Evolutionary conservation across 306 rosid species (phyloP), one percentile per base, ranked within the genome.

Genomic region (Chamaecrista fasciculata): DNA sequence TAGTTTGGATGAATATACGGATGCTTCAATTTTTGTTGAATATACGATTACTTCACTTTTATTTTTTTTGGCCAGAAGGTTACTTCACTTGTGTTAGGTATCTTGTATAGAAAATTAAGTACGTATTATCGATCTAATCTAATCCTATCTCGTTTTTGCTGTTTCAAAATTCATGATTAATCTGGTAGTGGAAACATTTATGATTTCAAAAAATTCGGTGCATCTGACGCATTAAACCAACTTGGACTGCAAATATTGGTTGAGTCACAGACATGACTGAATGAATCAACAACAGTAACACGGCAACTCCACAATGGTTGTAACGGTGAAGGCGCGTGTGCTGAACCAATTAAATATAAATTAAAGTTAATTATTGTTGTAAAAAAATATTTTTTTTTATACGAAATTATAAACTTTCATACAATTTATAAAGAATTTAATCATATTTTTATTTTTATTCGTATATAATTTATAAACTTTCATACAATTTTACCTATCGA

Each of bases 211-310:
- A 28, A 24, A 1, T 42, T 57, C 0, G 62, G 73, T 34, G 53
- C 25, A 40, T 67, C 55, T 57, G 55, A 75, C 69, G 68, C 79
- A 16, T 37, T n/a, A 50, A 2, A 50, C 10, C 25, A 10, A 36
- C 47, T 49, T 25, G 64, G 46, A 5, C 11, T 11, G 25, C 25
- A 47, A 21, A 34, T 25, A 37, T 9, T 37, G 63, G 69, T 20
- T 21, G 15, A 67, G 20, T 24, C 26, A 25, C 34, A 11, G 6
- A 44, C 34, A 31, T 31, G 10, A 8, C 5, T 12, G 4, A 8
- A 62, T 0, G 18, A 37, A 36, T 36, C 31, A 60, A 34, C n/a
- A n/a, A n/a, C n/a, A n/a, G n/a, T n/a, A n/a, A n/a, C n/a, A n/a
- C n/a, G n/a, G n/a, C n/a, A 20, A 33, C 2, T 18, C 12, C 19